A percentile compares a stretch with the other conserved stretches of the same genome.
These are phyloP conservation scores for Trichophyton equinum DNA, from an alignment of 2,329 filamentous ascomycete species.

Conservation along the genomic window DNA sequence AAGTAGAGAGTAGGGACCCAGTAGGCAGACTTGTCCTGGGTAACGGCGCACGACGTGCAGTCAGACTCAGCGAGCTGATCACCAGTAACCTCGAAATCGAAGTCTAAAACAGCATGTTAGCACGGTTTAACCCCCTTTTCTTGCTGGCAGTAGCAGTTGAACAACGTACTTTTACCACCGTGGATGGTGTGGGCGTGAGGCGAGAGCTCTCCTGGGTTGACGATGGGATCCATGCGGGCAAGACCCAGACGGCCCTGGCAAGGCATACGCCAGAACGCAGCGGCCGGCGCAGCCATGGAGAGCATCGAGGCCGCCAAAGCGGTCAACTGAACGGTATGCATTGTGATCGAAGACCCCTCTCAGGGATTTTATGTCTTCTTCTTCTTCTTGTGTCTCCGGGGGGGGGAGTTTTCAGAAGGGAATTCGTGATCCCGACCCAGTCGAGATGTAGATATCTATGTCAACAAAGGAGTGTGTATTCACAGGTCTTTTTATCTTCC, in stretches of 20 bases:
- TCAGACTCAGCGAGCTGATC: conserved; percentile 46
- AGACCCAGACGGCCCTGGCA: conserved; percentile 59
- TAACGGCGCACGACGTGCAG: conserved; percentile 72
- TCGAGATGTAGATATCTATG: conserved; percentile 1
- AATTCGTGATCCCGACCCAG: conserved; percentile 4
- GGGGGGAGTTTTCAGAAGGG: background rate
- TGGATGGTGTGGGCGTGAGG: conserved; percentile 63
- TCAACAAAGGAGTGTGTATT: background rate
- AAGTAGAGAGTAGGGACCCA: conserved; percentile 77
- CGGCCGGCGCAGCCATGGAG: conserved; percentile 21
- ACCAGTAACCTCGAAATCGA: conserved; percentile 47
- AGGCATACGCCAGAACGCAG: conserved; percentile 83
- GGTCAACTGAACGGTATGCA: conserved; percentile 6
- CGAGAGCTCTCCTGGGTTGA: conserved; percentile 48
- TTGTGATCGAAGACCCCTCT: conserved; percentile 1
- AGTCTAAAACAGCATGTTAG: conserved; percentile 41
- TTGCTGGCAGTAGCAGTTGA: background rate
- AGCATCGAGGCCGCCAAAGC: conserved; percentile 7
- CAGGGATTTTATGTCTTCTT: too few species aligned
- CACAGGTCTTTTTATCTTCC: background rate
- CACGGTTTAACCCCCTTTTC: background rate
- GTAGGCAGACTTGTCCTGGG: conserved; percentile 75
- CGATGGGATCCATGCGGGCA: conserved; percentile 64
- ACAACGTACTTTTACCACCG: conserved; percentile 58
- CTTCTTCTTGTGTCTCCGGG: background rate